phyloP scores from a whole-genome alignment of 2,329 filamentous ascomycete genomes.

The Colletotrichum siamense region DNA sequence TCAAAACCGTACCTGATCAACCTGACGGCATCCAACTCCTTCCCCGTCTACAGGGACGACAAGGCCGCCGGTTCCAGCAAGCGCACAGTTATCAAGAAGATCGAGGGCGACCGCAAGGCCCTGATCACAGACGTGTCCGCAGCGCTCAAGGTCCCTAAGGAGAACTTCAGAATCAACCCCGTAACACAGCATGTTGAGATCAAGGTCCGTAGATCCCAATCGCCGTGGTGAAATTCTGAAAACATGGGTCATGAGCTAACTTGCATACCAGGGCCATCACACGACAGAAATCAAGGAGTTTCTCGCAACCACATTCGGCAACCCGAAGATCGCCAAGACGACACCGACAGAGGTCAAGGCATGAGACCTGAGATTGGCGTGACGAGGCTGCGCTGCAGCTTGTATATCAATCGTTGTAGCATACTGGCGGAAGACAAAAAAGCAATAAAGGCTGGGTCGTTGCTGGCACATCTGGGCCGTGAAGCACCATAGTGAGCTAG shows the following conservation, averaged over 20 bases:
- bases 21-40: constrained; percentile 72
- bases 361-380: neutral
- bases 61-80: constrained; percentile 79
- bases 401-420: constrained; percentile 5
- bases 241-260: neutral
- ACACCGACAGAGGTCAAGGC: neutral
- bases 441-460: neutral
- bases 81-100: constrained; percentile 77
- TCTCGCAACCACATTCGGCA: neutral
- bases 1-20: constrained; percentile 69
- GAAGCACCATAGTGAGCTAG: neutral
- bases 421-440: neutral
- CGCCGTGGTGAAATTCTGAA: neutral
- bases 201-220: constrained; percentile 58
- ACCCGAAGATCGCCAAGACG: neutral
- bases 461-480: neutral
- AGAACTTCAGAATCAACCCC: constrained; percentile 59
- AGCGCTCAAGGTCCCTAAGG: constrained; percentile 61
- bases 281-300: constrained; percentile 11
- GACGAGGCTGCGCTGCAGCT: neutral
- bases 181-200: constrained; percentile 78
- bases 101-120: constrained; percentile 73
- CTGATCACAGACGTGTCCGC: constrained; percentile 68
- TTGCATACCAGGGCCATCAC: constrained; percentile 3
- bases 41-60: constrained; percentile 77